A percentile compares a stretch with the other conserved stretches of the same genome.
These are phyloP conservation scores for Metrosideros polymorpha DNA, from an alignment of 441 rosid species.

Conservation along the genomic window DNA sequence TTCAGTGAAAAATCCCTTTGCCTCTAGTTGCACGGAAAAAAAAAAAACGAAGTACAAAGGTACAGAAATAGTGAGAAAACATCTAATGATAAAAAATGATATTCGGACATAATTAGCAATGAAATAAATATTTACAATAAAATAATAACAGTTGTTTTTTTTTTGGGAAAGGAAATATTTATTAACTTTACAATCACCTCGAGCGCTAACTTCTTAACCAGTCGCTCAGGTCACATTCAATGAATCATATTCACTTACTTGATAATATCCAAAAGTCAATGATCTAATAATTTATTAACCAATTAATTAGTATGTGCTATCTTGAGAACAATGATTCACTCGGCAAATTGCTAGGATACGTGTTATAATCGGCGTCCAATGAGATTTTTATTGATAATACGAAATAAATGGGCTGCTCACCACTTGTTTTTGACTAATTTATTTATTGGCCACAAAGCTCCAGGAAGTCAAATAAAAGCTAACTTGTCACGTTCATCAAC, in stretches of 20 bases:
- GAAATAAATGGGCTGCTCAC: neutral
- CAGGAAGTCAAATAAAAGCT: neutral
- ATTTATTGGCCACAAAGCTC: neutral
- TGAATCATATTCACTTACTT: neutral
- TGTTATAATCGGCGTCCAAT: neutral
- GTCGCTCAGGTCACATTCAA: neutral
- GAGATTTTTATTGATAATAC: neutral
- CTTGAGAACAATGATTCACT: neutral
- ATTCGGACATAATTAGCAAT: neutral
- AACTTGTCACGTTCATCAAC: neutral
- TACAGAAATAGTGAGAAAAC: neutral
- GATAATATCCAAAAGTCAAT: neutral
- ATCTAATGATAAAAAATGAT: neutral
- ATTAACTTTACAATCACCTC: neutral
- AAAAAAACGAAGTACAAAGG: no score
- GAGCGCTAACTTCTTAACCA: neutral
- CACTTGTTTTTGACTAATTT: neutral
- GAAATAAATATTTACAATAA: neutral
- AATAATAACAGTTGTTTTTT: neutral
- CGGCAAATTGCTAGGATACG: neutral
- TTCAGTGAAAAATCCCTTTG: no score
- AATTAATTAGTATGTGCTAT: neutral
- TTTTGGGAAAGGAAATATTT: neutral
- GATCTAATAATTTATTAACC: neutral
- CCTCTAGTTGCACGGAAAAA: no score